Conservation (phyloP, 306 rosid species). For the Oxytropis ochrocephala region DNA sequence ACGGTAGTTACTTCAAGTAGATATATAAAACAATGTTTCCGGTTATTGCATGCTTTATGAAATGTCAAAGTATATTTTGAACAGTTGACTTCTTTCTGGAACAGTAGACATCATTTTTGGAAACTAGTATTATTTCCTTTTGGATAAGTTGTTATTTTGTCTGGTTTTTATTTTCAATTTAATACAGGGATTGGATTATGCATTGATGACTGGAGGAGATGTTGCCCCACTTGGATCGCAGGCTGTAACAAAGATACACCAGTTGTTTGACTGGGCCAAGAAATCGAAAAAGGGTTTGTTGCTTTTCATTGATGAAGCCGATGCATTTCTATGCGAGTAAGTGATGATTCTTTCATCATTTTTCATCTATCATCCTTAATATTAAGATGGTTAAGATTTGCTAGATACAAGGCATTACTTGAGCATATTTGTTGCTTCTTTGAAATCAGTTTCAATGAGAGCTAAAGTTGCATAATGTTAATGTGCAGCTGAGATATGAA, state of each 20-base stretch:
- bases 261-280: constrained; percentile 92
- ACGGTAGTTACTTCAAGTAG: not conserved
- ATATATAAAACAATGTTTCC: not conserved
- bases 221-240: constrained; percentile 95
- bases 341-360: constrained; percentile 15
- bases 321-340: constrained; percentile 99
- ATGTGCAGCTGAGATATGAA: not conserved
- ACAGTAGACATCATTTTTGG: not conserved
- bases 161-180: not conserved
- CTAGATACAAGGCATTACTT: not conserved
- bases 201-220: constrained; percentile 99
- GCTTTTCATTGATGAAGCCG: constrained; percentile 98
- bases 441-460: not conserved
- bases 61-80: not conserved
- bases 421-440: not conserved
- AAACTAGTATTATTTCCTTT: not conserved
- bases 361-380: constrained; percentile 7
- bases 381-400: not conserved
- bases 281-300: constrained; percentile 80
- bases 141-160: not conserved
- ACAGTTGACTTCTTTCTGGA: not conserved
- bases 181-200: constrained; percentile 86
- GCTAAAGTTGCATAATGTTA: not conserved
- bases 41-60: constrained; percentile 11
- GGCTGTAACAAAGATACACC: constrained; percentile 98